Percentiles rank a stretch among this genome's conserved stretches.
These are phyloP conservation scores for Euphorbia tirucalli DNA, from an alignment of 345 rosid species.

Conservation along the genomic window DNA sequence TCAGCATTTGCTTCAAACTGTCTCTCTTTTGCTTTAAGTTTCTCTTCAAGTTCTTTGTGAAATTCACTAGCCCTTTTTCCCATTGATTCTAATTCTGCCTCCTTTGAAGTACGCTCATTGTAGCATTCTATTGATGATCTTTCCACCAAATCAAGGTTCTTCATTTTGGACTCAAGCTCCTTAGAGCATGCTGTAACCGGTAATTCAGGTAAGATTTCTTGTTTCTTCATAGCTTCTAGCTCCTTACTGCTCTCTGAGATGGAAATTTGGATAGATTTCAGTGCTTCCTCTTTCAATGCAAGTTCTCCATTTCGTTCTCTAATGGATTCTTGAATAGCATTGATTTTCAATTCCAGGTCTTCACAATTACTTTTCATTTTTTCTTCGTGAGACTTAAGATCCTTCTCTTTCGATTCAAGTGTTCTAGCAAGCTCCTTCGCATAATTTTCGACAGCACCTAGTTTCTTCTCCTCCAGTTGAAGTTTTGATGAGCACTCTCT, in stretches of 20 bases:
- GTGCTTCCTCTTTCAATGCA: neutral
- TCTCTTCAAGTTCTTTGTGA: conserved; percentile 4
- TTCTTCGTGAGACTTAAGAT: conserved; percentile 16
- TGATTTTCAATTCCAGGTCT: conserved; percentile 21
- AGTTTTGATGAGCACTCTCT: neutral
- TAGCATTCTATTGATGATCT: conserved; percentile 15
- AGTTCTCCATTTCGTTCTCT: neutral
- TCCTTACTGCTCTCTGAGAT: conserved; percentile 18
- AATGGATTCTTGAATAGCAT: conserved; percentile 11
- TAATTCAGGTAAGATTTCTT: neutral
- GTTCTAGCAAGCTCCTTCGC: conserved; percentile 5
- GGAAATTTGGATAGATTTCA: conserved; percentile 6
- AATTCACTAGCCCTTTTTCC: neutral
- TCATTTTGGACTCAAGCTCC: conserved; percentile 10
- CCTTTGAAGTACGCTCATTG: neutral
- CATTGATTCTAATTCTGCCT: neutral
- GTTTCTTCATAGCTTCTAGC: conserved; percentile 16
- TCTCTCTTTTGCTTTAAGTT: conserved; percentile 25
- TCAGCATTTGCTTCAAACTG: conserved; percentile 10
- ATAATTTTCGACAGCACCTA: conserved; percentile 10
- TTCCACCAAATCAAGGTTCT: conserved; percentile 1
- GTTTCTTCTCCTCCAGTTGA: conserved; percentile 13
- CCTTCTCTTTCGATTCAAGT: conserved; percentile 19
- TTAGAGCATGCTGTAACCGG: conserved; percentile 5
- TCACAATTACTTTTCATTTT: conserved; percentile 6